A percentile compares a stretch with the other conserved stretches of the same genome.
These are phyloP conservation scores for Mortierella sp. DNA, from an alignment of 371 early-diverging fungal genomes.

Conservation along the genomic window DNA sequence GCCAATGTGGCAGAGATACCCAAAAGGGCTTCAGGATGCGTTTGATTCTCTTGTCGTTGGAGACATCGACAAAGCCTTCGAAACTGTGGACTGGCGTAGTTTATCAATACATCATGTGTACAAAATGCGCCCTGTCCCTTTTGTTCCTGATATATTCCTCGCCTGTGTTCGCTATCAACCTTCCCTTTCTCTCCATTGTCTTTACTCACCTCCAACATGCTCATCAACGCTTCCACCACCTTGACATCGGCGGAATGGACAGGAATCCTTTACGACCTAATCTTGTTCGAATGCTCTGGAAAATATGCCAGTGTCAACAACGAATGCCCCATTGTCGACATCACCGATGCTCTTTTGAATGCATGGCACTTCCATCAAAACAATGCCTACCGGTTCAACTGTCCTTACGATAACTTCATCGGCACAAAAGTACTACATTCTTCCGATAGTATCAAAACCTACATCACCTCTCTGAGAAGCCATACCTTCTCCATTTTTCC, in stretches of 20 bases:
- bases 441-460: neutral
- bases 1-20: neutral
- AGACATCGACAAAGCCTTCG: neutral
- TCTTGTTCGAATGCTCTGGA: neutral
- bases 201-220: neutral
- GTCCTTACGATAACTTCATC: neutral
- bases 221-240: neutral
- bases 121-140: too few species aligned
- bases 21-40: neutral
- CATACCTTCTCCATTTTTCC: neutral
- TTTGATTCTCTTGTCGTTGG: neutral
- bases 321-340: neutral
- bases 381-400: neutral
- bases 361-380: neutral
- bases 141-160: too few species aligned
- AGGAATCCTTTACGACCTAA: conserved; percentile 4
- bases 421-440: neutral
- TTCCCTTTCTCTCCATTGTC: neutral
- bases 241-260: neutral
- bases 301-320: neutral
- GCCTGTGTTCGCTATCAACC: neutral
- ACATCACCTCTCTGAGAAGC: neutral
- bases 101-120: neutral
- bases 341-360: neutral
- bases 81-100: neutral